Evolutionary conservation across 169 alveolate genomes (phyloP).

Genomic region (Eimeria zaria): DNA sequence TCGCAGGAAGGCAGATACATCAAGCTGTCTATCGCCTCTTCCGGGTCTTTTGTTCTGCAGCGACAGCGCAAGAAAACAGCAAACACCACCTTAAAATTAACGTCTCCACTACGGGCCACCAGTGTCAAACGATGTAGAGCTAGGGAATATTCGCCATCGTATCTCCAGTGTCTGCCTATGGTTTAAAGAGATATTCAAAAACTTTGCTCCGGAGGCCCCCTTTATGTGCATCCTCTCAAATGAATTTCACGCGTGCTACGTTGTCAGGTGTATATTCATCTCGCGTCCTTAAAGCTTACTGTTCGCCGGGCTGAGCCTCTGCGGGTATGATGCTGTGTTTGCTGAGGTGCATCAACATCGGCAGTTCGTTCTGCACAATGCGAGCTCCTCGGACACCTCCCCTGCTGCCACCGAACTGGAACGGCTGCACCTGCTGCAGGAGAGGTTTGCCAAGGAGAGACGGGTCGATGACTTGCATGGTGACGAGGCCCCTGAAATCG

Average conservation of each 20-base stretch:
- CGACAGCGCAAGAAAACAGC: not conserved
- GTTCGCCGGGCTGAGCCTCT: not conserved
- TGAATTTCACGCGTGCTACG: not conserved
- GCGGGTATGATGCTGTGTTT: not conserved
- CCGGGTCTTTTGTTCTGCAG: slow-evolving; percentile 52
- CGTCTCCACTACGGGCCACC: not conserved
- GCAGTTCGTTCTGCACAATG: slow-evolving; percentile 39
- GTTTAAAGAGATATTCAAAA: not conserved
- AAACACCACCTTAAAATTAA: not conserved
- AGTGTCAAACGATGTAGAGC: not conserved
- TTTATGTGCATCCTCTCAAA: not conserved
- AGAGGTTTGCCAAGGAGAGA: slow-evolving; percentile 16
- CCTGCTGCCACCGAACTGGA: slow-evolving; percentile 10
- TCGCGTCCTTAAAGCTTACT: not conserved
- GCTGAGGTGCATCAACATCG: slow-evolving; percentile 1
- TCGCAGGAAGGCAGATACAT: slow-evolving; percentile 69
- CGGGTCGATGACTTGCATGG: slow-evolving; percentile 52
- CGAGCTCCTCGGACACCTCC: slow-evolving; percentile 5
- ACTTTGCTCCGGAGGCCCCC: not conserved
- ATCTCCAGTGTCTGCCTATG: not conserved
- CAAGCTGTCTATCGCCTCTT: slow-evolving; percentile 42
- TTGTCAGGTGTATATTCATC: not conserved
- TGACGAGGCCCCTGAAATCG: slow-evolving; percentile 37
- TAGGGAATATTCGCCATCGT: not conserved
- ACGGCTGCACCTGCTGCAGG: slow-evolving; percentile 23